Percentiles rank a stretch among this genome's conserved stretches.
Conservation (phyloP, 306 rosid genomes). For the Castanopsis chinensis region DNA sequence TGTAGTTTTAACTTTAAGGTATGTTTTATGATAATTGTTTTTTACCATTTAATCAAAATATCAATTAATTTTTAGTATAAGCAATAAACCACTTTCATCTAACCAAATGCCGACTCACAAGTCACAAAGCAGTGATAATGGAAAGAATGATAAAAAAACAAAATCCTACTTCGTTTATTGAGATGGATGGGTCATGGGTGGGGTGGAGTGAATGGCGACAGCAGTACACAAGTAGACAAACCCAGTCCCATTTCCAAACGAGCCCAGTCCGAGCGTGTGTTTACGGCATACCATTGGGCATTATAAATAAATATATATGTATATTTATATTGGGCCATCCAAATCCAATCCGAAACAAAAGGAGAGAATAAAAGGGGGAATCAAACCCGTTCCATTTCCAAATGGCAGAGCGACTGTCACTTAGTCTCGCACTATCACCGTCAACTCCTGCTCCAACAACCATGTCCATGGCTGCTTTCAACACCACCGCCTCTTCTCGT, state of each 20-base stretch:
- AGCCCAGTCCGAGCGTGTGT: not conserved
- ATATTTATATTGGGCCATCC: not conserved
- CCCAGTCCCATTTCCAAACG: not conserved
- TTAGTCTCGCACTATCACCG: conserved; percentile 29
- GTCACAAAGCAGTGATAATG: too few species aligned
- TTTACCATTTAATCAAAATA: too few species aligned
- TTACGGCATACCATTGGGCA: conserved; percentile 3
- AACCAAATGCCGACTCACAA: too few species aligned
- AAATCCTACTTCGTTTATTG: too few species aligned
- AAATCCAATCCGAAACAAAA: conserved; percentile 30
- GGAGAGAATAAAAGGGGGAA: conserved; percentile 21
- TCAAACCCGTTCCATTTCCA: not conserved
- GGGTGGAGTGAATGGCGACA: not conserved
- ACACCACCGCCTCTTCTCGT: conserved; percentile 44
- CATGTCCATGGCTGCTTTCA: conserved; percentile 48
- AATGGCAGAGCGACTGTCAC: conserved; percentile 51
- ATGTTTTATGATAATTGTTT: too few species aligned
- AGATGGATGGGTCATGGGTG: too few species aligned
- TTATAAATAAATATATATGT: too few species aligned
- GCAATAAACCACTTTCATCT: too few species aligned
- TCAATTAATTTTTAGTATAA: too few species aligned
- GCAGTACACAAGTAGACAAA: not conserved
- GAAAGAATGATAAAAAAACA: too few species aligned
- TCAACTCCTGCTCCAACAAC: conserved; percentile 28
- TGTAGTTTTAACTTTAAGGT: too few species aligned